These are phyloP conservation scores for Astrothelium macrocarpum DNA, from an alignment of 495 filamentous ascomycete species.

Conservation along the genomic window DNA sequence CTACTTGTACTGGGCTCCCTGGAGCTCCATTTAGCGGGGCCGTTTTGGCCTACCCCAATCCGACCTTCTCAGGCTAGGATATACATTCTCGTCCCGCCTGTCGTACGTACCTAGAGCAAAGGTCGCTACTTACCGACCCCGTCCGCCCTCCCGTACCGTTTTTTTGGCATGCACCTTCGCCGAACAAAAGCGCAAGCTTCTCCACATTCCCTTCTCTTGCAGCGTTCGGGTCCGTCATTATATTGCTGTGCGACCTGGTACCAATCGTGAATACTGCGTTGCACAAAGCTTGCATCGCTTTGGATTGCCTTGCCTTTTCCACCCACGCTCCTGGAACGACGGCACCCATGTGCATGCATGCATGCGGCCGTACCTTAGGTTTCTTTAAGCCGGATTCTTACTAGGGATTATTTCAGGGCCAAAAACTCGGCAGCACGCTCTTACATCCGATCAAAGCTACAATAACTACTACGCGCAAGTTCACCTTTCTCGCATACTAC, in stretches of 20 bases:
- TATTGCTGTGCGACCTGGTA: constrained; percentile 1
- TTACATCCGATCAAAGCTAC: constrained; percentile 6
- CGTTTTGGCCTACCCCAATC: constrained; percentile 5
- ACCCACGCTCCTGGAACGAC: constrained; percentile 10
- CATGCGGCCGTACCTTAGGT: constrained; percentile 18
- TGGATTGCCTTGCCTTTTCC: constrained; percentile 11
- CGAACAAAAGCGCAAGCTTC: constrained; percentile 1
- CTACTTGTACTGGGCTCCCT: not conserved
- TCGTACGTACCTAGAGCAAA: constrained; percentile 4
- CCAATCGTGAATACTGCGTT: constrained; percentile 10
- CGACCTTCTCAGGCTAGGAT: not conserved
- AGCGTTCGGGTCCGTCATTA: constrained; percentile 3
- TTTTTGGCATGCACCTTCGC: not conserved
- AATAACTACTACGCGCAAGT: constrained; percentile 5
- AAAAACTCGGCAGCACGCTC: constrained; percentile 25
- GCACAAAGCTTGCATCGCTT: constrained; percentile 22
- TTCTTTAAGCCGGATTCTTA: constrained; percentile 16
- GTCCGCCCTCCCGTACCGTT: constrained; percentile 5
- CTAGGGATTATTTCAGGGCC: not conserved
- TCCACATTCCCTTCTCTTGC: constrained; percentile 1
- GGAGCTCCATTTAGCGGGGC: constrained; percentile 1
- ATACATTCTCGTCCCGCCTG: constrained; percentile 5
- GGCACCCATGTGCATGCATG: constrained; percentile 25
- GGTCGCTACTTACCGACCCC: constrained; percentile 6
- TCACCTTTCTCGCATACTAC: constrained; percentile 27